Evolutionary conservation across 2,329 filamentous ascomycete genomes (phyloP).

Genomic region (Cryoendolithus antarcticus): DNA sequence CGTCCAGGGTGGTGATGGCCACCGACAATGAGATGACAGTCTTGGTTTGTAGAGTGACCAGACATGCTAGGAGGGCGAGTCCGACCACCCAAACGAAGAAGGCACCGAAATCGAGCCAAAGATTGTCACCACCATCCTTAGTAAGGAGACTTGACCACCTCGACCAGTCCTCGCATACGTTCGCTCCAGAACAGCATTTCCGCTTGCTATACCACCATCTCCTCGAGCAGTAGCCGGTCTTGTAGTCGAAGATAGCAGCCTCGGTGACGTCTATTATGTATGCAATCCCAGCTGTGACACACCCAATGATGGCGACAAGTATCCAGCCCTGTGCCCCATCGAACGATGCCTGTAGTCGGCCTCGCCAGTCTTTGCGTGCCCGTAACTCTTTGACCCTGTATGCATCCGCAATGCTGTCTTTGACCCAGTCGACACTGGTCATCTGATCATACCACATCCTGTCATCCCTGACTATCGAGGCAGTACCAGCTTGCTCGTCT

Average conservation of each 20-base stretch:
- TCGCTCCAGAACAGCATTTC: slow-evolving; percentile 46
- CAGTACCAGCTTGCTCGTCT: slow-evolving; percentile 39
- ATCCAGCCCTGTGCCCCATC: slow-evolving; percentile 93
- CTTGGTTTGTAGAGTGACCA: slow-evolving; percentile 78
- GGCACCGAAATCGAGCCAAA: slow-evolving; percentile 64
- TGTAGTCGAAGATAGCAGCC: slow-evolving; percentile 74
- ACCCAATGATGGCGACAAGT: slow-evolving; percentile 77
- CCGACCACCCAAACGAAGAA: slow-evolving; percentile 62
- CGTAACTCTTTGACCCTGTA: slow-evolving; percentile 76
- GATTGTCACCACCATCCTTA: slow-evolving; percentile 33
- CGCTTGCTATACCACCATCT: slow-evolving; percentile 63
- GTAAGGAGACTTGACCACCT: slow-evolving; percentile 51
- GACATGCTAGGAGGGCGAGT: slow-evolving; percentile 60
- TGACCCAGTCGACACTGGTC: slow-evolving; percentile 95
- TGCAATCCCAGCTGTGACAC: slow-evolving; percentile 71
- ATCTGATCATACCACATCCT: slow-evolving; percentile 98
- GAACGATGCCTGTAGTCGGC: slow-evolving; percentile 62
- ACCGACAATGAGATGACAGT: slow-evolving; percentile 85
- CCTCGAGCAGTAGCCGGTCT: slow-evolving; percentile 69
- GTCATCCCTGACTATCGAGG: slow-evolving; percentile 61
- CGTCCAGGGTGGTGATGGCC: slow-evolving; percentile 76
- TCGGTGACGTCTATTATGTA: slow-evolving; percentile 86
- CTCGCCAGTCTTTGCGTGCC: slow-evolving; percentile 69
- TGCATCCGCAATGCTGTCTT: slow-evolving; percentile 90
- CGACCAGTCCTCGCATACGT: slow-evolving; percentile 46